Conservation (phyloP, 768 basidiomycete species). For the Suillus alpinus region DNA sequence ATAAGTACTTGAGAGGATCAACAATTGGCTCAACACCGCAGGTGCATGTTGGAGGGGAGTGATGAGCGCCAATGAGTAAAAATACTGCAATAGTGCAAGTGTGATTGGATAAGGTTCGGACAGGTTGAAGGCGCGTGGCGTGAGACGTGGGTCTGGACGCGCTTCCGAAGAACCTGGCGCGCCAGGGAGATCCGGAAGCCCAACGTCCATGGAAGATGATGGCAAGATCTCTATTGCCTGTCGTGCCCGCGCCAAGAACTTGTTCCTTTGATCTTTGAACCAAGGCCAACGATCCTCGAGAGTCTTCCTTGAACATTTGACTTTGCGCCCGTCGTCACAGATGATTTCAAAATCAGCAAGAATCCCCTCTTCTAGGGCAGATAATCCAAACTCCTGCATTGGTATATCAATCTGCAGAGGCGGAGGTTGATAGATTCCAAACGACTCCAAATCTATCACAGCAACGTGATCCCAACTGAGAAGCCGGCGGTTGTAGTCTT, state of each 20-base stretch:
- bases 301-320: constrained; percentile 80
- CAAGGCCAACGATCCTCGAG: constrained; percentile 93
- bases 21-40: constrained; percentile 81
- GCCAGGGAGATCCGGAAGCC: constrained; percentile 61
- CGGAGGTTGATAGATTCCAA: constrained; percentile 93
- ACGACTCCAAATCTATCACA: constrained; percentile 88
- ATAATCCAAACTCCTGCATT: constrained; percentile 83
- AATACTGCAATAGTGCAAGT: constrained; percentile 88
- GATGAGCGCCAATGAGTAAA: constrained; percentile 82
- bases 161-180: constrained; percentile 45
- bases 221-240: constrained; percentile 59
- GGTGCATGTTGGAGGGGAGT: constrained; percentile 92
- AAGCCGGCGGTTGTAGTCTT: constrained; percentile 88
- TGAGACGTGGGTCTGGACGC: constrained; percentile 74
- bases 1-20: constrained; percentile 84
- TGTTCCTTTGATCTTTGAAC: constrained; percentile 74
- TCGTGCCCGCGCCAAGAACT: constrained; percentile 57
- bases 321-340: constrained; percentile 84
- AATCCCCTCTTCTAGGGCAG: constrained; percentile 75
- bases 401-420: constrained; percentile 57
- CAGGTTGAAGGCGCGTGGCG: constrained; percentile 73
- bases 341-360: constrained; percentile 91
- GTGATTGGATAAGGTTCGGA: constrained; percentile 90
- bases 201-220: constrained; percentile 55
- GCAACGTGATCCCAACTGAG: constrained; percentile 92